A percentile compares a stretch with the other conserved stretches of the same genome.
Conservation (phyloP, 768 basidiomycete species). For the Agaricus sinodeliciosus region DNA sequence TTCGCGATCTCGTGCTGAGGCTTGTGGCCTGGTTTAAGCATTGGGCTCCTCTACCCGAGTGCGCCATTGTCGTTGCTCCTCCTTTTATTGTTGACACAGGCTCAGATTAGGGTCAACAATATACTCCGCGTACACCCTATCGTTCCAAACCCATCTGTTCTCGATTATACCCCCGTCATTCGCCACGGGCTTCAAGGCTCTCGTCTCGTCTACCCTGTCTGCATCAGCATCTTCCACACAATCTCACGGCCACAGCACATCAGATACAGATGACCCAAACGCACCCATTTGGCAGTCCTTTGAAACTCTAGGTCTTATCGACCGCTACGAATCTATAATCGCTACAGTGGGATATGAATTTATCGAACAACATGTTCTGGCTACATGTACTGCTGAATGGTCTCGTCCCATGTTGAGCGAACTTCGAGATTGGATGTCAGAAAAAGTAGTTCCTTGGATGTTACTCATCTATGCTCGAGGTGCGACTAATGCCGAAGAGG, state of each 20-base stretch:
- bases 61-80: slow-evolving; percentile 18
- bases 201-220: slow-evolving; percentile 49
- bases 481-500: slow-evolving; percentile 60
- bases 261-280: background rate
- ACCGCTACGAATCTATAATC: slow-evolving; percentile 79
- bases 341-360: slow-evolving; percentile 80
- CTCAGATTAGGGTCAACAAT: slow-evolving; percentile 58
- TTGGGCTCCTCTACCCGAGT: slow-evolving; percentile 71
- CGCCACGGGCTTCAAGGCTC: slow-evolving; percentile 57
- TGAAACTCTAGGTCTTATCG: slow-evolving; percentile 67
- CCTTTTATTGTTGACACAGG: slow-evolving; percentile 8
- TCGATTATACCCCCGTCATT: slow-evolving; percentile 66
- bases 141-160: slow-evolving; percentile 72
- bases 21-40: slow-evolving; percentile 67
- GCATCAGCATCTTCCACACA: background rate
- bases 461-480: slow-evolving; percentile 68
- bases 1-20: slow-evolving; percentile 50
- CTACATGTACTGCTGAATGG: slow-evolving; percentile 67
- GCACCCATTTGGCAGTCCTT: slow-evolving; percentile 50
- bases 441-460: slow-evolving; percentile 83
- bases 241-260: background rate
- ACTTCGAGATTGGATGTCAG: slow-evolving; percentile 71
- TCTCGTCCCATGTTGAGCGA: slow-evolving; percentile 52
- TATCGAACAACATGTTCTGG: slow-evolving; percentile 69
- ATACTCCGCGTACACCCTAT: slow-evolving; percentile 52